These are phyloP conservation scores for Aureobasidium leucospermi DNA, from an alignment of 2,329 filamentous ascomycete genomes.

Conservation along the genomic window DNA sequence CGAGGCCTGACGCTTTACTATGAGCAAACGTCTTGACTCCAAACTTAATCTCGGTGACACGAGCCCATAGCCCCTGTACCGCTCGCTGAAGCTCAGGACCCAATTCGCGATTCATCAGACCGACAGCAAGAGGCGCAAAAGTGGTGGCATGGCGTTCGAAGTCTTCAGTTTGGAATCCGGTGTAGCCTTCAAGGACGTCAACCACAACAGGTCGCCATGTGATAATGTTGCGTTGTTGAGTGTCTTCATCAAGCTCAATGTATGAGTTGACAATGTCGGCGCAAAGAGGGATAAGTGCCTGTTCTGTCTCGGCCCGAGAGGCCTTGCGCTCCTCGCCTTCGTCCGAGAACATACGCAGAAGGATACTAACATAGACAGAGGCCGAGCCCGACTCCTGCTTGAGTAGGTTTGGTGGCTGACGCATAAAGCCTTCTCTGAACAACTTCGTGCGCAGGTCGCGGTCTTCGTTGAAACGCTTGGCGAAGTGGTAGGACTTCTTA, in stretches of 20 bases:
- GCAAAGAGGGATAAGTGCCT: conserved; percentile 86
- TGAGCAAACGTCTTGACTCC: conserved; percentile 24
- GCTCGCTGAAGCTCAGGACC: conserved; percentile 70
- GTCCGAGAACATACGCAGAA: conserved; percentile 96
- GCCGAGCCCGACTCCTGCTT: conserved; percentile 94
- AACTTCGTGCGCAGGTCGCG: conserved; percentile 90
- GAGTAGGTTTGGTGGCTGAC: conserved; percentile 91
- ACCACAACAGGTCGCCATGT: conserved; percentile 97
- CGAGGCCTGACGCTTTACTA: background rate
- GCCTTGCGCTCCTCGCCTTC: conserved; percentile 72
- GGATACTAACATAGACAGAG: conserved; percentile 88
- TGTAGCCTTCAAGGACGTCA: conserved; percentile 89
- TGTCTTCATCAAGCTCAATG: conserved; percentile 83
- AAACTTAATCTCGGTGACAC: conserved; percentile 70
- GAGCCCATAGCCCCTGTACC: conserved; percentile 67
- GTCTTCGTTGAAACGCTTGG: conserved; percentile 94
- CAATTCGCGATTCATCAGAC: conserved; percentile 75
- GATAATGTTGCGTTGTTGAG: conserved; percentile 91
- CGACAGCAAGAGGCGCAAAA: conserved; percentile 82
- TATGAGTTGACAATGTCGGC: conserved; percentile 88
- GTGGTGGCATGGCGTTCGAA: conserved; percentile 72
- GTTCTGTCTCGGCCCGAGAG: conserved; percentile 76
- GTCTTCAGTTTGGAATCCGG: conserved; percentile 69
- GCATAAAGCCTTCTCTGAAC: conserved; percentile 99
- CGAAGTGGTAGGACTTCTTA: conserved; percentile 95